phyloP scores from a whole-genome alignment of 2,329 filamentous ascomycete species.

The Aspergillus spinulosporus region DNA sequence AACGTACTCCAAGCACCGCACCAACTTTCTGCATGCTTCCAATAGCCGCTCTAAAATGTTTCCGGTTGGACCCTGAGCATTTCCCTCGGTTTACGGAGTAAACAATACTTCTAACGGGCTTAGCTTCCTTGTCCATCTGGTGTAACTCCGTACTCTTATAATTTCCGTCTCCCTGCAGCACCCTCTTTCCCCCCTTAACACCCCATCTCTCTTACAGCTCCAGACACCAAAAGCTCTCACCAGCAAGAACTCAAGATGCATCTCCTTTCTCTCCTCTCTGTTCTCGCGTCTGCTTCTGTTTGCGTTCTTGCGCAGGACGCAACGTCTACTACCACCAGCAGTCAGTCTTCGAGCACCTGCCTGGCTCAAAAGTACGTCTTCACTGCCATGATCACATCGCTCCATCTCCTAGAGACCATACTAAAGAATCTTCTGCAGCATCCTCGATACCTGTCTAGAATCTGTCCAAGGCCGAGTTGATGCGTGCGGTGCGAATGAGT shows the following conservation, averaged over 20 bases:
- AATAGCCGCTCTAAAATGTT: background rate
- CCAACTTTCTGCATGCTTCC: background rate
- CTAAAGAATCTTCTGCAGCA: constrained; percentile 4
- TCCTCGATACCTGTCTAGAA: constrained; percentile 15
- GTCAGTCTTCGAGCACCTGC: constrained; percentile 1
- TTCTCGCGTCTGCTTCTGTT: constrained; percentile 8
- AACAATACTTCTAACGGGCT: background rate
- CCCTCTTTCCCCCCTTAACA: background rate
- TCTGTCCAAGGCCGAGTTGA: constrained; percentile 13
- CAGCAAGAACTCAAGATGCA: constrained; percentile 8
- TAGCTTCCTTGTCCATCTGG: background rate
- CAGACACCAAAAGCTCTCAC: background rate
- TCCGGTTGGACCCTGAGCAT: background rate
- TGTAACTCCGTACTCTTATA: constrained; percentile 6
- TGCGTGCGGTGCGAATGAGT: constrained; percentile 17
- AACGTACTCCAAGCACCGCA: background rate
- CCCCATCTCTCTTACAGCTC: background rate
- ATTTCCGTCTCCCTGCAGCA: background rate
- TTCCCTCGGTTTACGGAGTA: background rate
- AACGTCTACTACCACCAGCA: constrained; percentile 4
- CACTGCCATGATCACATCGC: background rate
- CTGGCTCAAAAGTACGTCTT: constrained; percentile 16
- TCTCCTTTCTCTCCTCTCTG: constrained; percentile 7
- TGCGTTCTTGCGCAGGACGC: constrained; percentile 9
- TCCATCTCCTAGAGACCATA: background rate